Evolutionary conservation across 306 rosid species (phyloP).

Genomic region (Leucaena leucocephala): DNA sequence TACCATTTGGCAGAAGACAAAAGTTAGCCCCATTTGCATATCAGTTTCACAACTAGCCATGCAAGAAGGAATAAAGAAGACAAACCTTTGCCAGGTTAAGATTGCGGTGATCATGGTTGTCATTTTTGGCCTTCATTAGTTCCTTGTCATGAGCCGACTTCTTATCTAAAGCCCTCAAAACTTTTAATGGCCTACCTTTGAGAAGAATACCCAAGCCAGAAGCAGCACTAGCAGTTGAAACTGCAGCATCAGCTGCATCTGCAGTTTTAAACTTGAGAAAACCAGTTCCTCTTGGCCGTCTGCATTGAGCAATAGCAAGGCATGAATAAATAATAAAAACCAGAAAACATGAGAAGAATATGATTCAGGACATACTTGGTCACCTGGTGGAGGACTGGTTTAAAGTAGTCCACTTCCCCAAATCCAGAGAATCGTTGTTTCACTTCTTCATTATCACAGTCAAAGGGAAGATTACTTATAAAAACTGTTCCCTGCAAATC

Average conservation of each 20-base stretch:
- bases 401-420: constrained; percentile 83
- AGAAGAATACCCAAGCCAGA: constrained; percentile 74
- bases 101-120: constrained; percentile 82
- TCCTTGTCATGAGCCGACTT: constrained; percentile 90
- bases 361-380: constrained; percentile 65
- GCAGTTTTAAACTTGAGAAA: constrained; percentile 83
- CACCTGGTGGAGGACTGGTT: constrained; percentile 83
- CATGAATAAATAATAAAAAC: constrained; percentile 35
- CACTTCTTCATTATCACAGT: constrained; percentile 71
- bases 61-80: constrained; percentile 20
- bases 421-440: constrained; percentile 82
- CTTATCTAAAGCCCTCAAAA: constrained; percentile 85
- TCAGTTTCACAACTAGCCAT: constrained; percentile 13
- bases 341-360: constrained; percentile 20
- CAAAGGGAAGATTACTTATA: constrained; percentile 86
- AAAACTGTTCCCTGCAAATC: constrained; percentile 80
- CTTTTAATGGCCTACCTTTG: constrained; percentile 81
- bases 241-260: constrained; percentile 75
- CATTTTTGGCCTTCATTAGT: constrained; percentile 65
- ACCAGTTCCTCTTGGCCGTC: constrained; percentile 96
- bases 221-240: constrained; percentile 65
- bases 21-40: constrained; percentile 39
- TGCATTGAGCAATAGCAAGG: constrained; percentile 45
- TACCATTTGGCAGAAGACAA: constrained; percentile 34
- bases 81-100: constrained; percentile 84